Evolutionary conservation across 2,329 filamentous ascomycete genomes (phyloP).

Genomic region (Fusarium sp.): DNA sequence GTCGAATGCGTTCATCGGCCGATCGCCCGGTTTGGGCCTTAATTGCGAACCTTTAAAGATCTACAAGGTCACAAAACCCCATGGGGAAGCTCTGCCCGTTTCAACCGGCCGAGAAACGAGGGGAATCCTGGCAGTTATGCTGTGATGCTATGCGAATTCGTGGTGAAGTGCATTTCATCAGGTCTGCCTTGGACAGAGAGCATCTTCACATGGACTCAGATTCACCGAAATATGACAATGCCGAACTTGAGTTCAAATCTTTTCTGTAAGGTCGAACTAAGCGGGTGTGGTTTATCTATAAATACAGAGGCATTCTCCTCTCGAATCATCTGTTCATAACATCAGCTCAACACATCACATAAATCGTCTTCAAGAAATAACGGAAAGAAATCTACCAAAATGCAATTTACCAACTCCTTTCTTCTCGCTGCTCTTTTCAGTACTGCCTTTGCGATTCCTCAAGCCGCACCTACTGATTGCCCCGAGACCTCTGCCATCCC

Average conservation of each 20-base stretch:
- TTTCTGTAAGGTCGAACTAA: background rate
- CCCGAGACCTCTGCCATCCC: slow-evolving; percentile 40
- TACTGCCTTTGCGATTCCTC: slow-evolving; percentile 29
- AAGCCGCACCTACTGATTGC: slow-evolving; percentile 32
- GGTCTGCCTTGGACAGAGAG: background rate
- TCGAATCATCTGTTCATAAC: too few relatives aligned
- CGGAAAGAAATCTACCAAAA: background rate
- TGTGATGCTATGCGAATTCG: background rate
- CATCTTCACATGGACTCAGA: slow-evolving; percentile 1
- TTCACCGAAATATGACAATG: background rate
- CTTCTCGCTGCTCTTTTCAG: slow-evolving; percentile 26
- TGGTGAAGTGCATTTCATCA: background rate
- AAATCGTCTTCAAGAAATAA: background rate
- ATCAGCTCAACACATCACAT: background rate
- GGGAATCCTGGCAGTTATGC: background rate
- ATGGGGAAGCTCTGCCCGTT: slow-evolving; percentile 26
- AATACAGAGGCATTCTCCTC: background rate
- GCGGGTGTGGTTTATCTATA: background rate
- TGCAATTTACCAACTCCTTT: slow-evolving; percentile 32
- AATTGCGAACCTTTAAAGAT: slow-evolving; percentile 21
- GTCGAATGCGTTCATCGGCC: slow-evolving; percentile 9
- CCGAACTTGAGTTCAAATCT: background rate
- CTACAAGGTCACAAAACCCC: slow-evolving; percentile 13
- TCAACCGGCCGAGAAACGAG: slow-evolving; percentile 7
- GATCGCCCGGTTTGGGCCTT: slow-evolving; percentile 21